phyloP scores from a whole-genome alignment of 2,329 filamentous ascomycete genomes.

The Ophiocordyceps camponoti-floridani region DNA sequence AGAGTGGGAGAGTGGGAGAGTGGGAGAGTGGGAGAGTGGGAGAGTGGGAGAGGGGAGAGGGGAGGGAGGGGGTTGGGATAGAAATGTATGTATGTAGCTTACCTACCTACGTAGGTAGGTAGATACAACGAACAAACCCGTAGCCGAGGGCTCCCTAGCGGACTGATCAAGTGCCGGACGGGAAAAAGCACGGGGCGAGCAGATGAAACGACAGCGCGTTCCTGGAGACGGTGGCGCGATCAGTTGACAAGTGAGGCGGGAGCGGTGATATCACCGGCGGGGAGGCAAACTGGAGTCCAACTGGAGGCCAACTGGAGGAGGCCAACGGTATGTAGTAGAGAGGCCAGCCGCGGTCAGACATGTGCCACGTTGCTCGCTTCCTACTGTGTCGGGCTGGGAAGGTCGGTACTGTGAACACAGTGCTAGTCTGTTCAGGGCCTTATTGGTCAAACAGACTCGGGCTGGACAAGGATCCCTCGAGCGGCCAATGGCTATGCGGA shows the following conservation, averaged over 20 bases:
- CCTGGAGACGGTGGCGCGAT: not conserved
- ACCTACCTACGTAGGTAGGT: too few relatives aligned
- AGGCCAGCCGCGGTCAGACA: not conserved
- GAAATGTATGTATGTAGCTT: not conserved
- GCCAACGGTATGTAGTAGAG: too few relatives aligned
- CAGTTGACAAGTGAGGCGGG: not conserved
- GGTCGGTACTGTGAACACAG: not conserved
- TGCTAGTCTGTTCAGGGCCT: not conserved
- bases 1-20: too few relatives aligned
- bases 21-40: not conserved
- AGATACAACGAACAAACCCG: too few relatives aligned
- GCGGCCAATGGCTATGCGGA: too few relatives aligned
- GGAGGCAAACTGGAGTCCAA: not conserved
- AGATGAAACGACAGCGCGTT: not conserved
- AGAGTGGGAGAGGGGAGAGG: too few relatives aligned
- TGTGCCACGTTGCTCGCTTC: not conserved
- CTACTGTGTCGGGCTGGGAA: not conserved
- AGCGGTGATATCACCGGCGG: not conserved
- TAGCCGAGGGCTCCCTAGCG: too few relatives aligned
- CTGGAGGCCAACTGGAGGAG: too few relatives aligned
- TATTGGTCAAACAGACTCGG: not conserved
- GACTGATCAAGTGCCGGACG: too few relatives aligned
- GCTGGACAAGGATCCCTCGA: too few relatives aligned
- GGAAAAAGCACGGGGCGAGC: too few relatives aligned
- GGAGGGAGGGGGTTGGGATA: too few relatives aligned